Evolutionary conservation across 441 rosid genomes (phyloP).

Genomic region (Flueggea neowawraea): DNA sequence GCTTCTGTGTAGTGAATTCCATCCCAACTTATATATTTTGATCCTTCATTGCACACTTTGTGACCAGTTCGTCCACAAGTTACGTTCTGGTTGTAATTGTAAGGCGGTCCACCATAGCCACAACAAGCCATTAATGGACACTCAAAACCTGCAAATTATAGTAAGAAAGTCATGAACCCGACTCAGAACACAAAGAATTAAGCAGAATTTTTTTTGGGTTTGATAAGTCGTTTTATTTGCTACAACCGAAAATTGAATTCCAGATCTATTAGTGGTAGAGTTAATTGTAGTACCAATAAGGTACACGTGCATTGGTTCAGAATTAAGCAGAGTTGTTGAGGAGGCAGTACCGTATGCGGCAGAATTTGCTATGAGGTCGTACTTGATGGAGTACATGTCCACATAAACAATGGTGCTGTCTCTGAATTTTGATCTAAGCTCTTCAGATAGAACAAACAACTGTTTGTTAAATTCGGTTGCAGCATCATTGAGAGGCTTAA

Average conservation of each 20-base stretch:
- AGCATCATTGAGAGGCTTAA: slow-evolving; percentile 39
- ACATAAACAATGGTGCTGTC: slow-evolving; percentile 28
- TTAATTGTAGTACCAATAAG: too few relatives aligned
- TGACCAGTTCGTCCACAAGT: slow-evolving; percentile 43
- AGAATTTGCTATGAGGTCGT: slow-evolving; percentile 38
- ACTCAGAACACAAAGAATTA: too few relatives aligned
- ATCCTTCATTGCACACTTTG: slow-evolving; percentile 36
- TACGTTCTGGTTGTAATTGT: slow-evolving; percentile 40
- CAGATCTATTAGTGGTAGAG: too few relatives aligned
- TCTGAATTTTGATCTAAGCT: slow-evolving; percentile 21
- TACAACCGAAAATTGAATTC: too few relatives aligned
- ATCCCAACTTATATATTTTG: slow-evolving; percentile 51
- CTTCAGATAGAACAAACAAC: slow-evolving; percentile 25
- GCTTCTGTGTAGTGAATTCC: slow-evolving; percentile 75
- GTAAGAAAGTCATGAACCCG: not conserved
- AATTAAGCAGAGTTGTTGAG: too few relatives aligned
- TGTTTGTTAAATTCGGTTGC: slow-evolving; percentile 42
- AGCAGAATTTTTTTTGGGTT: too few relatives aligned
- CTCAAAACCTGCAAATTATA: slow-evolving; percentile 39
- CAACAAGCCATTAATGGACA: slow-evolving; percentile 58
- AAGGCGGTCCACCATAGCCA: slow-evolving; percentile 49
- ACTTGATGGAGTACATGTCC: slow-evolving; percentile 40
- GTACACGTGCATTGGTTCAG: not conserved
- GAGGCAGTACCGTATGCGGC: slow-evolving; percentile 30
- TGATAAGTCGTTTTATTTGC: too few relatives aligned